These are phyloP conservation scores for Massarina eburnea DNA, from an alignment of 2,329 filamentous ascomycete species.

Conservation along the genomic window DNA sequence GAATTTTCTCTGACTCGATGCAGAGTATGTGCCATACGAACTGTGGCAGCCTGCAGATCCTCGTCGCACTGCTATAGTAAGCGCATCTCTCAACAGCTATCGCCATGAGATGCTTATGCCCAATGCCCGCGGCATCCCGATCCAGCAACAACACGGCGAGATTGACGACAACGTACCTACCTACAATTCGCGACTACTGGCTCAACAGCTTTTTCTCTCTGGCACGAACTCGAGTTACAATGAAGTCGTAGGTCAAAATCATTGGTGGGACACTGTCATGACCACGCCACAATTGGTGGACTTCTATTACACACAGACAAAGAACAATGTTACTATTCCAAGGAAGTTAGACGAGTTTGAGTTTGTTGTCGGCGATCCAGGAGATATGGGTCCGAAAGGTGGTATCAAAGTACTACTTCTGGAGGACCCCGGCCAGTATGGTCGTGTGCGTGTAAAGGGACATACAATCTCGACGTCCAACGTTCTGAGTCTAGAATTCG, in stretches of 20 bases:
- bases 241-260: constrained; percentile 52
- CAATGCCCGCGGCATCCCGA: constrained; percentile 55
- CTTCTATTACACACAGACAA: constrained; percentile 50
- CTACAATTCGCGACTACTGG: constrained; percentile 59
- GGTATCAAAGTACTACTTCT: constrained; percentile 55
- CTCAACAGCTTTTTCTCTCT: constrained; percentile 50
- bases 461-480: constrained; percentile 37
- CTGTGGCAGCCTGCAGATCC: constrained; percentile 60
- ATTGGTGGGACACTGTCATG: constrained; percentile 60
- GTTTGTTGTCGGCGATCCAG: constrained; percentile 55
- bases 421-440: constrained; percentile 53
- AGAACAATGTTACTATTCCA: constrained; percentile 16
- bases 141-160: constrained; percentile 60
- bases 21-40: constrained; percentile 59
- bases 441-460: constrained; percentile 48
- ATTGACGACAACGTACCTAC: constrained; percentile 61
- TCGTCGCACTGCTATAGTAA: constrained; percentile 49
- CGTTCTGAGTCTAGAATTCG: constrained; percentile 32
- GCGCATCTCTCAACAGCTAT: constrained; percentile 54
- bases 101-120: constrained; percentile 57
- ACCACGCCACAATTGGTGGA: constrained; percentile 51
- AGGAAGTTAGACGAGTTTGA: constrained; percentile 44
- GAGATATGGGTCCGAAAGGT: constrained; percentile 54
- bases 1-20: constrained; percentile 2
- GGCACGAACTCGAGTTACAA: constrained; percentile 49